Evolutionary conservation across 768 basidiomycete species (phyloP).

Genomic region (Kwoniella europaea): DNA sequence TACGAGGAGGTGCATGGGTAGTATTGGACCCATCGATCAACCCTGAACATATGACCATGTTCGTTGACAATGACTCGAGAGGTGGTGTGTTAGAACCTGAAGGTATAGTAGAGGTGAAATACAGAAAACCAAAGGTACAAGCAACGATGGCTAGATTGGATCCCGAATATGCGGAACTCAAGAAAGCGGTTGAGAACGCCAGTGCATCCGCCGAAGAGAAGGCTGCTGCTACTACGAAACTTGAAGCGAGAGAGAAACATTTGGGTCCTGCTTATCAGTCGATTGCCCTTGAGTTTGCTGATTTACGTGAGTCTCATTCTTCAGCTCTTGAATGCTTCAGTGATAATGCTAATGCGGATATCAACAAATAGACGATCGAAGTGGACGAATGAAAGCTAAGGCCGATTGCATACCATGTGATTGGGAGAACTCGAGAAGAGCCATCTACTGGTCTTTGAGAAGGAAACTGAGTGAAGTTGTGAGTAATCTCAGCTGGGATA

Average conservation of each 20-base stretch:
- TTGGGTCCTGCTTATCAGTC: conserved; percentile 91
- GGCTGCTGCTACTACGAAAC: conserved; percentile 68
- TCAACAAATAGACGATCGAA: conserved; percentile 65
- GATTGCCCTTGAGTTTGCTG: conserved; percentile 89
- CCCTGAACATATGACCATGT: conserved; percentile 98
- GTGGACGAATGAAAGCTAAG: conserved; percentile 96
- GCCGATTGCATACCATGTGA: conserved; percentile 83
- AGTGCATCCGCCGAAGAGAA: conserved; percentile 76
- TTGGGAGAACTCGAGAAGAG: conserved; percentile 86
- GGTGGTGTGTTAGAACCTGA: conserved; percentile 95
- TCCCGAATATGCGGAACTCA: conserved; percentile 75
- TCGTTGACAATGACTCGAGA: conserved; percentile 91
- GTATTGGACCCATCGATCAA: conserved; percentile 98
- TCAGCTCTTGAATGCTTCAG: too few relatives aligned
- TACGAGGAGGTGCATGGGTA: conserved; percentile 99
- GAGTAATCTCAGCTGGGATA: conserved; percentile 6
- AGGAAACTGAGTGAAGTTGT: conserved; percentile 55
- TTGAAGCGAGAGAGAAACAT: conserved; percentile 76
- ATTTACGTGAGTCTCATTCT: conserved; percentile 73
- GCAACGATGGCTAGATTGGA: conserved; percentile 93
- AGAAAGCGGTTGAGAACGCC: conserved; percentile 76
- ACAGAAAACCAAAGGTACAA: conserved; percentile 88
- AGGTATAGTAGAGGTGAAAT: conserved; percentile 83
- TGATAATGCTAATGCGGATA: background rate
- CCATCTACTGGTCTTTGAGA: conserved; percentile 93